Percentiles rank a stretch among this genome's conserved stretches.
phyloP scores from a whole-genome alignment of 805 yeast species.

The Cyberlindnera euphorbiiphila region DNA sequence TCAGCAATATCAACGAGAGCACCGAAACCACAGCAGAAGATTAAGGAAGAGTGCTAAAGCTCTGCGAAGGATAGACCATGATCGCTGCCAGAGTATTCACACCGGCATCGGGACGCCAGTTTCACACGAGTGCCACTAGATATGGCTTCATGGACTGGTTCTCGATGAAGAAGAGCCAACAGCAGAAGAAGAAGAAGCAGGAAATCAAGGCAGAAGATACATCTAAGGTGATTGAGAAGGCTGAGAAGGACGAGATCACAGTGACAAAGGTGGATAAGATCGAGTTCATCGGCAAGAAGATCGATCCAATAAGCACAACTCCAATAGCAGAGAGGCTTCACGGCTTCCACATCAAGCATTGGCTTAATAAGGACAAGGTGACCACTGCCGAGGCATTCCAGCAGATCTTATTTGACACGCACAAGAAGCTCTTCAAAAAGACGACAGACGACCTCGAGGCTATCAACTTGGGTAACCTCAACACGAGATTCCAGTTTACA shows the following conservation, averaged over 20 bases:
- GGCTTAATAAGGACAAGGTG: conserved; percentile 31
- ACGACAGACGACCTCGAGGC: conserved; percentile 14
- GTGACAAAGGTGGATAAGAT: conserved; percentile 21
- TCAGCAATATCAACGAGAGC: background rate
- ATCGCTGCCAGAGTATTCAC: conserved; percentile 6
- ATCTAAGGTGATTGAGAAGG: conserved; percentile 33
- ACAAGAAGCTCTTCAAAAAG: conserved; percentile 15
- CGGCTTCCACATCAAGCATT: conserved; percentile 32
- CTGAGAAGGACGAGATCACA: conserved; percentile 31
- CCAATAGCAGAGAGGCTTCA: conserved; percentile 19
- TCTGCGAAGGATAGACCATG: conserved; percentile 3
- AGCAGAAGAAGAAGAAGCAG: conserved; percentile 19
- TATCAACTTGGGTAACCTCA: conserved; percentile 25
- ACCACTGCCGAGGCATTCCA: conserved; percentile 27
- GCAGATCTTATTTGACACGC: conserved; percentile 19
- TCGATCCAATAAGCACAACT: conserved; percentile 7
- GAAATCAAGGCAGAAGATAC: conserved; percentile 23
- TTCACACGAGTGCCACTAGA: conserved; percentile 26
- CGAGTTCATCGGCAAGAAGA: conserved; percentile 27
- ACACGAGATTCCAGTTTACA: conserved; percentile 34
- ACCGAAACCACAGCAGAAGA: too few species aligned
- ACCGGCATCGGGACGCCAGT: conserved; percentile 16
- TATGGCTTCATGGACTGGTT: conserved; percentile 39
- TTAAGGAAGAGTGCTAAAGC: background rate
- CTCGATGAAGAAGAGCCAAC: conserved; percentile 30